A percentile compares a stretch with the other conserved stretches of the same genome.
Evolutionary conservation across 2,329 filamentous ascomycete genomes (phyloP).

Genomic region (Pseudocercospora cruenta): DNA sequence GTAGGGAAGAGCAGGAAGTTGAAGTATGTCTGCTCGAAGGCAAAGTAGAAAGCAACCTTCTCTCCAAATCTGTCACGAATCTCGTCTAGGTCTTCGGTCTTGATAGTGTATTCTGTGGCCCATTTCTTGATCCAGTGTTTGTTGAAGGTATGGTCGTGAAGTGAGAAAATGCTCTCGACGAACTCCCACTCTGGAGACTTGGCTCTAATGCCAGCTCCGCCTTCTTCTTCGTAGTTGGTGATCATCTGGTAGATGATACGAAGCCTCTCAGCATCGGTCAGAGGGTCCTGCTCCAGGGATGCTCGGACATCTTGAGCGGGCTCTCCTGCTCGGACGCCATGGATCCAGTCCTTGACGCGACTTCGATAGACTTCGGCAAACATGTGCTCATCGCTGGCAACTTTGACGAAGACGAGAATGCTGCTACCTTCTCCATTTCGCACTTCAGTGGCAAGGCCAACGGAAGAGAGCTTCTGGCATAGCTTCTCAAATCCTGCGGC

Average conservation of each 20-base stretch:
- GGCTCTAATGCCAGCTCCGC: constrained; percentile 55
- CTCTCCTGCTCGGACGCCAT: constrained; percentile 77
- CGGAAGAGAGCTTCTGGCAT: constrained; percentile 71
- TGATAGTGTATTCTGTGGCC: constrained; percentile 52
- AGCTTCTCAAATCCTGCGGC: constrained; percentile 77
- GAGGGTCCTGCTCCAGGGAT: constrained; percentile 71
- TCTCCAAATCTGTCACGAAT: constrained; percentile 56
- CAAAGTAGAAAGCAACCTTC: constrained; percentile 90
- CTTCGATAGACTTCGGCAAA: constrained; percentile 76
- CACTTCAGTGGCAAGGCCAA: constrained; percentile 87
- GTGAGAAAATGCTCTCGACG: constrained; percentile 54
- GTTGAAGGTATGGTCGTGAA: constrained; percentile 57
- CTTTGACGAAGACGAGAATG: constrained; percentile 79
- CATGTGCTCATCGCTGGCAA: constrained; percentile 75
- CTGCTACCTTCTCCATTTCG: constrained; percentile 75
- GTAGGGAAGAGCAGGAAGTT: constrained; percentile 82
- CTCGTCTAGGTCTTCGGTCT: constrained; percentile 53
- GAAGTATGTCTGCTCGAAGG: constrained; percentile 90
- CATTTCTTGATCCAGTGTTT: constrained; percentile 59
- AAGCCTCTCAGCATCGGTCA: constrained; percentile 85
- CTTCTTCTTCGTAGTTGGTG: constrained; percentile 51
- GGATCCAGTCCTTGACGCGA: constrained; percentile 90
- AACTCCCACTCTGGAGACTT: constrained; percentile 56
- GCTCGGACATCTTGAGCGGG: constrained; percentile 73
- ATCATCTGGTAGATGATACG: constrained; percentile 82